Percentiles rank a stretch among this genome's conserved stretches.
Evolutionary conservation across 345 rosid genomes (phyloP).

Genomic region (Adansonia digitata): DNA sequence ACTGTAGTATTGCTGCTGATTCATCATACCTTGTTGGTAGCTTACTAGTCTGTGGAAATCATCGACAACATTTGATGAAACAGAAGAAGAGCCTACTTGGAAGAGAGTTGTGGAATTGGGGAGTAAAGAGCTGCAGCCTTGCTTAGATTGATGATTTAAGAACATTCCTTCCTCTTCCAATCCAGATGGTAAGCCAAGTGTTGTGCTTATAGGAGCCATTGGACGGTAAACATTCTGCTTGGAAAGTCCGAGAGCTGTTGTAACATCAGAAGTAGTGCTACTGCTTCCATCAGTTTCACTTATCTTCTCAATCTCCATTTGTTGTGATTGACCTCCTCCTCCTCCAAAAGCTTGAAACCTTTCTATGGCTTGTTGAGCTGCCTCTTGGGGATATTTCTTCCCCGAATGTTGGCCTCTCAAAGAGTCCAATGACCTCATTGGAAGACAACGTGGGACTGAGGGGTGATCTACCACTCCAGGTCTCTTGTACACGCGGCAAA

Average conservation of each 20-base stretch:
- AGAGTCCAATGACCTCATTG: conserved; percentile 41
- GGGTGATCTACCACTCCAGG: conserved; percentile 92
- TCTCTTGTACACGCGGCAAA: conserved; percentile 92
- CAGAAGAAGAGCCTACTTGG: conserved; percentile 16
- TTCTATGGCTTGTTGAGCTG: conserved; percentile 18
- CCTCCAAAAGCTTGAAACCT: conserved; percentile 16
- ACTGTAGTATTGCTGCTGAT: conserved; percentile 35
- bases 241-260: conserved; percentile 58
- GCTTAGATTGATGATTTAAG: conserved; percentile 21
- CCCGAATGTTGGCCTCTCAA: conserved; percentile 13
- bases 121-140: conserved; percentile 12
- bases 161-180: conserved; percentile 29
- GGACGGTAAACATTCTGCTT: conserved; percentile 47
- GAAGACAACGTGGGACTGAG: conserved; percentile 63
- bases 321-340: conserved; percentile 17
- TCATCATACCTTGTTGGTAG: conserved; percentile 43
- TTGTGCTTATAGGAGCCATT: conserved; percentile 18
- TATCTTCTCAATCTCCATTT: conserved; percentile 29
- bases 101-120: conserved; percentile 23
- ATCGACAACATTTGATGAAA: conserved; percentile 34
- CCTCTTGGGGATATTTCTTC: conserved; percentile 21
- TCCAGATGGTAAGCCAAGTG: conserved; percentile 25
- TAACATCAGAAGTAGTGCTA: conserved; percentile 54
- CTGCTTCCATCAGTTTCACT: conserved; percentile 45
- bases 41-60: conserved; percentile 68